These are phyloP conservation scores for Brassica nigra DNA, from an alignment of 345 rosid genomes.

Conservation along the genomic window DNA sequence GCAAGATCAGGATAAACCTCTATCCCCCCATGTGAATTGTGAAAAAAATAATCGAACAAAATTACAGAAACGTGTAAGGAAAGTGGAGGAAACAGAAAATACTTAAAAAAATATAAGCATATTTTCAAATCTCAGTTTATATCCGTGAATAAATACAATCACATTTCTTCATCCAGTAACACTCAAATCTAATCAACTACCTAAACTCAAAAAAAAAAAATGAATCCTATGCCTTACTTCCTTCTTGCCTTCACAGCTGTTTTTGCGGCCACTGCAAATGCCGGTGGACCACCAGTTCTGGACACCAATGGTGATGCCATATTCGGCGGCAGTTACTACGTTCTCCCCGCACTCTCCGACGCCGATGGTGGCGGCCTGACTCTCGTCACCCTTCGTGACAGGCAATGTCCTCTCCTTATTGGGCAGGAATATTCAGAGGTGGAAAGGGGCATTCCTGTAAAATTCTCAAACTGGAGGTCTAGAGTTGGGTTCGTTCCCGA, in stretches of 20 bases:
- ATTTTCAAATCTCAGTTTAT: neutral
- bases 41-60: too few relatives aligned
- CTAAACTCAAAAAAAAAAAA: neutral
- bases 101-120: neutral
- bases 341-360: slow-evolving; percentile 26
- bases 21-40: too few relatives aligned
- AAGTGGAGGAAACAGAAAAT: neutral
- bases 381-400: slow-evolving; percentile 10
- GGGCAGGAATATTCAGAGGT: slow-evolving; percentile 26
- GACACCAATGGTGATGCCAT: slow-evolving; percentile 31
- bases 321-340: slow-evolving; percentile 26
- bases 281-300: slow-evolving; percentile 2
- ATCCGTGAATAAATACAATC: slow-evolving; percentile 15
- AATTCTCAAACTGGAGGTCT: slow-evolving; percentile 31
- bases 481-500: slow-evolving; percentile 11
- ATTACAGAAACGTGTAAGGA: neutral
- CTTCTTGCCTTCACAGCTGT: slow-evolving; percentile 17
- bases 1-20: too few relatives aligned
- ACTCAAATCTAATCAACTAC: neutral
- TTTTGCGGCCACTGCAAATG: neutral
- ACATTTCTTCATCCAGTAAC: slow-evolving; percentile 10
- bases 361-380: slow-evolving; percentile 38
- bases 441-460: slow-evolving; percentile 31
- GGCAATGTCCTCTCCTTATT: slow-evolving; percentile 18
- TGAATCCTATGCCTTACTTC: slow-evolving; percentile 29